These are phyloP conservation scores for Rhynchospora tenuis DNA, from an alignment of 176 grass and related monocot species.

Conservation along the genomic window DNA sequence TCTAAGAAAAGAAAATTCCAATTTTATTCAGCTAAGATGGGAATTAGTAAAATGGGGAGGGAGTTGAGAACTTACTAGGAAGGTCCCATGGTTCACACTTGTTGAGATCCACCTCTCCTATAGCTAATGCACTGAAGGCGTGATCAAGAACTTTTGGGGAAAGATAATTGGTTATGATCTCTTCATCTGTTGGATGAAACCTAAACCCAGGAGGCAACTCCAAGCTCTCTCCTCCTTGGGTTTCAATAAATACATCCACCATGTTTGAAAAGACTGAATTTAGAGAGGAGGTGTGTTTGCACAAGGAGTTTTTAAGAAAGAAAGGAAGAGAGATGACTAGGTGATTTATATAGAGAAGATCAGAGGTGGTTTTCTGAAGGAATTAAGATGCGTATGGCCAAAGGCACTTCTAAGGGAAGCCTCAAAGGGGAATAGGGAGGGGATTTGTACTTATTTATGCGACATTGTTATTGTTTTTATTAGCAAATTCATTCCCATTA, in stretches of 20 bases:
- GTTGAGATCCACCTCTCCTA: conserved; percentile 37
- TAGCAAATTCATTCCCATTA: conserved; percentile 15
- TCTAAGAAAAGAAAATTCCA: not conserved
- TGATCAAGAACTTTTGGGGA: conserved; percentile 16
- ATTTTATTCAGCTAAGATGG: not conserved
- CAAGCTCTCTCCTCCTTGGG: conserved; percentile 19
- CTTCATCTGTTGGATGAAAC: conserved; percentile 35
- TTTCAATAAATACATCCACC: not conserved
- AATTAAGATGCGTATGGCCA: conserved; percentile 26
- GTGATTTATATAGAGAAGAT: conserved; percentile 18
- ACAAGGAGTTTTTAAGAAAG: conserved; percentile 21
- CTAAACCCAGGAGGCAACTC: conserved; percentile 33
- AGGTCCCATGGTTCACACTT: conserved; percentile 42
- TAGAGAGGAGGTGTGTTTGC: not conserved
- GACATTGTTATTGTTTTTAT: conserved; percentile 13
- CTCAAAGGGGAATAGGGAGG: not conserved
- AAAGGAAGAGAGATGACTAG: not conserved
- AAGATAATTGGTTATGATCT: conserved; percentile 36
- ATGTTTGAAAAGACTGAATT: not conserved
- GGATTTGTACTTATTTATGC: conserved; percentile 25
- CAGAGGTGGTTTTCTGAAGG: conserved; percentile 17
- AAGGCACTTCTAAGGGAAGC: conserved; percentile 25
- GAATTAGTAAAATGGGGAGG: not conserved
- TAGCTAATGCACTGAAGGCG: conserved; percentile 16
- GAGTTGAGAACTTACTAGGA: conserved; percentile 21